Base-by-base conservation (phyloP, 1,284 basidiomycete species). In the Apiotrichum sp. region DNA sequence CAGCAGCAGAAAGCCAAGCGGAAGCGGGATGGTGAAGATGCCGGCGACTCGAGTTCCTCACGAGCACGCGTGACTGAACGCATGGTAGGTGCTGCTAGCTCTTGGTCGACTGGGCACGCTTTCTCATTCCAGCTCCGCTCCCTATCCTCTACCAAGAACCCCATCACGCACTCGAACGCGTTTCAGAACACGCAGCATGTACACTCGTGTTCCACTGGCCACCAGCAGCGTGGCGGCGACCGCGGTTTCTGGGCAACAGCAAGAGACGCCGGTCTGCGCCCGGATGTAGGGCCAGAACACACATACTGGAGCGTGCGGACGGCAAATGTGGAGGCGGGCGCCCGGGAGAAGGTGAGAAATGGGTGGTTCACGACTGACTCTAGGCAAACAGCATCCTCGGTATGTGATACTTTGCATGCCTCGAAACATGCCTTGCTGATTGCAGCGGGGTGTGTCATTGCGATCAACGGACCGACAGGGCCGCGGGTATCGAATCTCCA, bases 401-500 rank as follows among this genome's bases (percentile, higher is more conserved):
- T 52, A 33, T 1, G 42, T 16, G 22, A 22, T 22, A 22, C 22
- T 22, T 22, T 22, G 22, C 22, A 22, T 22, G 22, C 22, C 22
- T 22, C 22, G 22, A 22, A 22, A 22, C 22, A 22, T 22, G 22
- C 22, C 22, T 22, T 22, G 22, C 36, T 13, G 13, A 38, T 4
- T 29, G 32, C 47, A 67, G 65, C 64, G 11, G 75, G 73, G 8
- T 72, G 72, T 51, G 59, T 71, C 4, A 69, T 77, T 38, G 74
- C 74, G 29, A 65, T 77, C 52, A 77, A 76, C 57, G 75, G 75
- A n/a, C 71, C 71, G 5, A 73, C 72, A 1, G 74, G 74, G 3
- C 68, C 71, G 1, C 63, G 61, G 40, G 62, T 73, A 11, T 75
- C 74, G 13, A 75, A 76, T 57, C 62, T 77, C 14, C 74, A 77